phyloP scores from a whole-genome alignment of 2,329 filamentous ascomycete species.

The Ciborinia camelliae region DNA sequence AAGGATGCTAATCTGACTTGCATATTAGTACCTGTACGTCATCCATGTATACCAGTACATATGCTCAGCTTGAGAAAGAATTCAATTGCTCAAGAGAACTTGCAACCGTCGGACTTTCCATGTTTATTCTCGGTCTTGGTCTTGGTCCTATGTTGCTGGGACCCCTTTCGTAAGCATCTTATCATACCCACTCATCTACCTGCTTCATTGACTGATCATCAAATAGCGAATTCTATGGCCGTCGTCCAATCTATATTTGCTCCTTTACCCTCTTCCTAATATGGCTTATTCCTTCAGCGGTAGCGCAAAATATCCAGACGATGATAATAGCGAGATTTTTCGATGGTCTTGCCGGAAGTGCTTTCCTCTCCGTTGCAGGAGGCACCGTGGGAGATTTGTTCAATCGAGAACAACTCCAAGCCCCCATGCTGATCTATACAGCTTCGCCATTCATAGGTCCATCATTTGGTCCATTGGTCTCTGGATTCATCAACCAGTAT shows the following conservation, averaged over 20 bases:
- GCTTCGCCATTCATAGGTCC: conserved; percentile 62
- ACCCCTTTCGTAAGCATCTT: conserved; percentile 47
- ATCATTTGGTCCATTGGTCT: conserved; percentile 57
- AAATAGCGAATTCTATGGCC: conserved; percentile 66
- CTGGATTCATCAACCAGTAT: conserved; percentile 79
- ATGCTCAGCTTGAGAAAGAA: conserved; percentile 69
- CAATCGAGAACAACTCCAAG: conserved; percentile 61
- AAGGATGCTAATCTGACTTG: background rate
- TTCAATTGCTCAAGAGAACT: conserved; percentile 69
- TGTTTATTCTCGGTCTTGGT: conserved; percentile 75
- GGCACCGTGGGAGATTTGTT: conserved; percentile 85
- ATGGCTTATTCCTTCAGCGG: conserved; percentile 77
- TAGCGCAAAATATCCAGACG: conserved; percentile 77
- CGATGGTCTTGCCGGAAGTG: conserved; percentile 66
- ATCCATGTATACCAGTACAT: conserved; percentile 86
- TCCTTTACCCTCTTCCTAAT: conserved; percentile 73
- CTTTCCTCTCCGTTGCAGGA: conserved; percentile 71
- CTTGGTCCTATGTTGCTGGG: conserved; percentile 54
- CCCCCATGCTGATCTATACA: conserved; percentile 81
- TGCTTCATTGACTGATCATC: conserved; percentile 14
- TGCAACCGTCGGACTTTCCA: conserved; percentile 74
- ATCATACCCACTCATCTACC: conserved; percentile 22
- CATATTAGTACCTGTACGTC: conserved; percentile 68
- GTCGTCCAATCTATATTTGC: conserved; percentile 73
- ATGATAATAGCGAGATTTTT: conserved; percentile 78